These are phyloP conservation scores for Staphylotrichum tortipilum DNA, from an alignment of 495 filamentous ascomycete genomes.

Conservation along the genomic window DNA sequence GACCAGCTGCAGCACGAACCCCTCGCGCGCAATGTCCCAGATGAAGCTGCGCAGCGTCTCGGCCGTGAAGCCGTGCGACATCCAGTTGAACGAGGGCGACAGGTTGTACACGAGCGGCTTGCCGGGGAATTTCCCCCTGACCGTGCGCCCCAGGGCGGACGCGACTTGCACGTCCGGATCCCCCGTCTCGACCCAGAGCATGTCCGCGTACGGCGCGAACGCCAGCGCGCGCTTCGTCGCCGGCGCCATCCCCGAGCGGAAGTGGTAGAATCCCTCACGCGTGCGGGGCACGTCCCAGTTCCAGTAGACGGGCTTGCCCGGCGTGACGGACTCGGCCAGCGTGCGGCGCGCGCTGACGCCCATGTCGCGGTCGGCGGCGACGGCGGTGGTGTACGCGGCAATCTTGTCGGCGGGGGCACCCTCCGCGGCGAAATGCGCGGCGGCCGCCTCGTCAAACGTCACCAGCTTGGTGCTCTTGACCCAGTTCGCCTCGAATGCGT, in stretches of 20 bases:
- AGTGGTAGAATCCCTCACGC: constrained; percentile 94
- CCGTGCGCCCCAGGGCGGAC: constrained; percentile 61
- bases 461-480: constrained; percentile 78
- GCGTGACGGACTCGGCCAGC: constrained; percentile 56
- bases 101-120: constrained; percentile 97
- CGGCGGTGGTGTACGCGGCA: constrained; percentile 52
- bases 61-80: constrained; percentile 82
- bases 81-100: constrained; percentile 95
- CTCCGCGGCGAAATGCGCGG: constrained; percentile 58
- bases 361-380: constrained; percentile 56
- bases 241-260: constrained; percentile 74
- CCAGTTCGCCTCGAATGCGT: constrained; percentile 80
- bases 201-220: constrained; percentile 87
- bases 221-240: constrained; percentile 88
- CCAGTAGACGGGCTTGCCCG: constrained; percentile 56
- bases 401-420: constrained; percentile 53
- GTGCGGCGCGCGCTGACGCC: constrained; percentile 66
- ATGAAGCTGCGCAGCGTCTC: constrained; percentile 76
- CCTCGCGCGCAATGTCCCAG: constrained; percentile 90
- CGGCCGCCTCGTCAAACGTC: constrained; percentile 85
- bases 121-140: constrained; percentile 54
- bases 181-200: constrained; percentile 95
- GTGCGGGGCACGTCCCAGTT: constrained; percentile 90
- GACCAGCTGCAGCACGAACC: constrained; percentile 89
- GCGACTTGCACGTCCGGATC: constrained; percentile 71